Base-by-base conservation (phyloP, 768 basidiomycete species). In the Lentinula detonsa region DNA sequence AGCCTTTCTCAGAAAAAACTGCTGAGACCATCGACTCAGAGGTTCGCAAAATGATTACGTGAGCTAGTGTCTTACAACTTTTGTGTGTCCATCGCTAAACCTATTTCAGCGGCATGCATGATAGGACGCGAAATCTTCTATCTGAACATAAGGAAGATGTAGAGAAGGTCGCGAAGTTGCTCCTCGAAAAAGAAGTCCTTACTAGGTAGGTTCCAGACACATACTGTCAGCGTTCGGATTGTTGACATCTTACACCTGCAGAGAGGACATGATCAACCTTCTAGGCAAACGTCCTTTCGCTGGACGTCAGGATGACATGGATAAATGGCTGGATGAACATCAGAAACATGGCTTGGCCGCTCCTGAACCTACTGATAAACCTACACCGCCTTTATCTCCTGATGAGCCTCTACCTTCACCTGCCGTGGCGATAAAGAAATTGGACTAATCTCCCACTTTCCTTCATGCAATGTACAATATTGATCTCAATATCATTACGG, bases 1-100 rank as follows among this genome's bases (percentile, higher is more conserved):
- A 99, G 72, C 97, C 96, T 5, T 99, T 98, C 80, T 94, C 92
- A 67, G 97, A 99, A 81, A 92, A 91, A 74, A 98, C 97, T 0
- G 93, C 90, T 1, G 91, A 98, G 76, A 90, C 95, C 81, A 78
- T 98, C 15, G 97, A 99, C 69, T 72, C 71, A 7, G 88, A 95
- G 74, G 95, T 98, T 21, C 88, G 93, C 70, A 95, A 92, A 79
- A 97, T 98, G 95, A 95, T 98, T 67, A 89, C 83, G 81, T 90
- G 70, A 57, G 68, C 69, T 28, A 21, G 18, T 16, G 42, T 11
- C 39, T 51, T 21, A 43, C 48, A 52, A 1, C 48, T 52, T 1
- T 35, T 54, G 18, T 53, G 39, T 68, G 51, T 37, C 59, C 57
- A 34, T 28, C 28, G 28, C 46, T 57, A 3, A 62, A 5, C 53